Base-by-base conservation (phyloP, 2,329 filamentous ascomycete species). In the Neophaeococcomyces aloes region DNA sequence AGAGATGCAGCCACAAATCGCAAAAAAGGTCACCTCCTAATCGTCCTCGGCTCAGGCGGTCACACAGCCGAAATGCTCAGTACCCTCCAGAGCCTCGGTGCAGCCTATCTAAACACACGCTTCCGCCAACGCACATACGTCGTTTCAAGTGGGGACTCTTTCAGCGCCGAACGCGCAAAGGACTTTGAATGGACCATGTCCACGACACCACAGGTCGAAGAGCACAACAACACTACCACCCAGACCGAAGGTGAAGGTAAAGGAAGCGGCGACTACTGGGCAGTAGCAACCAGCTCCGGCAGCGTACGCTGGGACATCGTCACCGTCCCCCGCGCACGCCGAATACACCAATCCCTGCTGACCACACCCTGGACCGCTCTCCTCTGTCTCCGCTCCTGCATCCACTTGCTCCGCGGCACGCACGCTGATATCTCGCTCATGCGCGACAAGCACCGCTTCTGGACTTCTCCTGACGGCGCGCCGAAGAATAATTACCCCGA, bases 41-140 rank as follows among this genome's bases (percentile, higher is more conserved):
- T 94, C 50, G 80, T 96, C 19, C 81, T 96, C 18, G 91, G 91
- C 41, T 93, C 85, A 2, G 91, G 91, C 25, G 91, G 91, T 1
- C 91, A 98, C 65, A 95, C 91, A 0, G 81, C 86, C 37, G 91
- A 98, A 64, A 94, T 98, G 83, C 72, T 94, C 50, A 79, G 82
- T 57, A 83, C 95, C 68, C 76, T 98, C 70, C 31, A 29, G 18
- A 56, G 65, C 34, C 14, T 43, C 11, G 31, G 31, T 11, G 69
- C 51, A 34, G 60, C 42, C 59, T 41, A 41, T 30, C 13, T 41
- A 30, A 23, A 41, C 19, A 32, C 17, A 8, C 63, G 57, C 65
- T 80, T 65, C 59, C 69, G 65, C 4, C 80, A 84, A 55, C 76
- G 91, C 19, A 89, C 86, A 21, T 98, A 94, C 61, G 66, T 94